Conservation (phyloP, 768 basidiomycete species). For the Amanita brunnescens region DNA sequence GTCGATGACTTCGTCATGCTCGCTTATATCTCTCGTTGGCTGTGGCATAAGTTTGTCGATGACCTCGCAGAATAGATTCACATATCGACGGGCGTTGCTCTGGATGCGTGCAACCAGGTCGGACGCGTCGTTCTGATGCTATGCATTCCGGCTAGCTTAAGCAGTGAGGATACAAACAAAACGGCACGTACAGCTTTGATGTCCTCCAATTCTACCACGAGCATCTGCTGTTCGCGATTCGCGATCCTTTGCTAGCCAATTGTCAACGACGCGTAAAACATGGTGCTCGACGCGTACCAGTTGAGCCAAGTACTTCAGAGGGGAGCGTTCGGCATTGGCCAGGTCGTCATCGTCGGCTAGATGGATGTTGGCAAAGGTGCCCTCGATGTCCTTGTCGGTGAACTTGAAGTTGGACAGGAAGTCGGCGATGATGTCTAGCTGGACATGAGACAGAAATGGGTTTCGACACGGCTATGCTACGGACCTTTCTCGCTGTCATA, state of each 20-base stretch:
- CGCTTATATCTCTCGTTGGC: conserved; percentile 83
- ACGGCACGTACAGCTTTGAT: conserved; percentile 50
- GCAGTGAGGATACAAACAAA: not conserved
- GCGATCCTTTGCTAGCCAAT: conserved; percentile 74
- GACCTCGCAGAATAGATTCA: conserved; percentile 80
- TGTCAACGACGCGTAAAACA: conserved; percentile 22
- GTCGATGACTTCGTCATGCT: conserved; percentile 92
- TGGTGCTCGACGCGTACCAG: conserved; percentile 45
- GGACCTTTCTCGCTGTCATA: conserved; percentile 71
- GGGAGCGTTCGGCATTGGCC: conserved; percentile 25
- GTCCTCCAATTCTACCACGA: conserved; percentile 86
- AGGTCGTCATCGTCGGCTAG: conserved; percentile 43
- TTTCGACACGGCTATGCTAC: not conserved
- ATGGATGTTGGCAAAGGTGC: conserved; percentile 62
- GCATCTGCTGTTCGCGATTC: conserved; percentile 86
- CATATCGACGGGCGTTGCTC: conserved; percentile 84
- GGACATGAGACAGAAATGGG: not conserved
- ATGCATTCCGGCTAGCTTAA: conserved; percentile 8
- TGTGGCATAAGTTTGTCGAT: conserved; percentile 85
- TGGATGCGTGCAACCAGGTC: conserved; percentile 76
- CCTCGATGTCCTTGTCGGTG: conserved; percentile 56
- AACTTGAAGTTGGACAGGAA: conserved; percentile 66
- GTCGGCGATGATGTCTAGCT: conserved; percentile 53
- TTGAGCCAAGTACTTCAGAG: conserved; percentile 75
- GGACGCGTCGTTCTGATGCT: conserved; percentile 65